Conservation (phyloP, 495 filamentous ascomycete genomes). For the Chaetomium tenue region DNA sequence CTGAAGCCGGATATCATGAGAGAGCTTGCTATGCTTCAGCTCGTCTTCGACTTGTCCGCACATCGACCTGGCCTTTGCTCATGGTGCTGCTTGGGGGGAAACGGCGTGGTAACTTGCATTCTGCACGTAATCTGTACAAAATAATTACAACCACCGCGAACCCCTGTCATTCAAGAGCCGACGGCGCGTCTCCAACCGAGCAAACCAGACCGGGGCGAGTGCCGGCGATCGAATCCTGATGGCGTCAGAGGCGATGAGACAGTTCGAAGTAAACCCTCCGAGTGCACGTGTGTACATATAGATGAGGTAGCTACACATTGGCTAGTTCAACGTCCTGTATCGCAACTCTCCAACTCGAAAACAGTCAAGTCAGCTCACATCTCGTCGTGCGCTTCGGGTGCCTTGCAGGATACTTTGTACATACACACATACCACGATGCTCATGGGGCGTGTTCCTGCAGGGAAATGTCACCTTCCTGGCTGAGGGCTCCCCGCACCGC, state of each 20-base stretch:
- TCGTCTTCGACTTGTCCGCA: too few species aligned
- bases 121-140: too few species aligned
- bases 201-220: neutral
- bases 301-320: too few species aligned
- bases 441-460: conserved; percentile 5
- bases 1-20: too few species aligned
- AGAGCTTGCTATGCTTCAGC: too few species aligned
- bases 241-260: neutral
- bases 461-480: conserved; percentile 11
- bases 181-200: neutral
- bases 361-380: neutral
- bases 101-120: too few species aligned
- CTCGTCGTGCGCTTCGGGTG: neutral
- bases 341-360: neutral
- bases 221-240: neutral
- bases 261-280: too few species aligned
- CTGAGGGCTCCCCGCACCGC: neutral
- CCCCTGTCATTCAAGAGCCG: conserved; percentile 4
- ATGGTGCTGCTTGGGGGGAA: too few species aligned
- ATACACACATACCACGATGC: too few species aligned
- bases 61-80: too few species aligned
- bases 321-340: neutral
- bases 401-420: neutral
- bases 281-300: too few species aligned
- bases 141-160: neutral